Evolutionary conservation across 2,329 filamentous ascomycete species (phyloP).

Genomic region (Talaromyces marneffei): DNA sequence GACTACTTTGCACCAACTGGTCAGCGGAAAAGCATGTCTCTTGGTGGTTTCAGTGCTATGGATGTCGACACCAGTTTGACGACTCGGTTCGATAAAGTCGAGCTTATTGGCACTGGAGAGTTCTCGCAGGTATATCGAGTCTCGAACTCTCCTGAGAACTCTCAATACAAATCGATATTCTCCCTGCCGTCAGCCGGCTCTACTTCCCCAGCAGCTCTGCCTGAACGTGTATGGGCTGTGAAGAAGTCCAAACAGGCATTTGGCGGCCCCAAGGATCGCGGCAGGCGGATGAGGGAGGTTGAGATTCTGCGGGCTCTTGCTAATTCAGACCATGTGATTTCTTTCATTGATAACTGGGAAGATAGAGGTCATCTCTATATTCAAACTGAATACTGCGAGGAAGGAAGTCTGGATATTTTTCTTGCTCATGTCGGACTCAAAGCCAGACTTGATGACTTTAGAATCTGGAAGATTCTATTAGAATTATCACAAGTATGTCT

Average conservation of each 20-base stretch:
- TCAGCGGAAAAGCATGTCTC: constrained; percentile 60
- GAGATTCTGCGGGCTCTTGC: constrained; percentile 69
- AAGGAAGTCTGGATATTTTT: constrained; percentile 83
- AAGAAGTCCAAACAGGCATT: constrained; percentile 86
- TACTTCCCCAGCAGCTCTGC: constrained; percentile 50
- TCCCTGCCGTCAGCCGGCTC: constrained; percentile 43
- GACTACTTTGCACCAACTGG: constrained; percentile 54
- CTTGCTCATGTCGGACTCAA: constrained; percentile 74
- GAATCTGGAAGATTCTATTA: constrained; percentile 95
- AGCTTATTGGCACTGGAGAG: constrained; percentile 77
- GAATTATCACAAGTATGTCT: constrained; percentile 71
- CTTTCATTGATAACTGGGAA: constrained; percentile 84
- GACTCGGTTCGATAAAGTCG: constrained; percentile 72
- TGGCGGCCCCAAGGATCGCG: constrained; percentile 70
- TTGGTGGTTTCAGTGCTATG: constrained; percentile 63
- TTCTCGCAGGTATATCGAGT: constrained; percentile 92
- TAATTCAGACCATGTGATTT: constrained; percentile 77
- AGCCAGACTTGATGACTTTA: constrained; percentile 88
- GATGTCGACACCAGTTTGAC: constrained; percentile 71
- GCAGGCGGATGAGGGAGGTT: constrained; percentile 78
- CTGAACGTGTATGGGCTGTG: constrained; percentile 72
- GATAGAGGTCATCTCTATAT: constrained; percentile 82
- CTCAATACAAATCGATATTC: constrained; percentile 39
- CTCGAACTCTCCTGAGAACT: constrained; percentile 39
- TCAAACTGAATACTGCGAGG: constrained; percentile 94